Conservation (phyloP, 257 asterid species). For the Pogostemon cablin region DNA sequence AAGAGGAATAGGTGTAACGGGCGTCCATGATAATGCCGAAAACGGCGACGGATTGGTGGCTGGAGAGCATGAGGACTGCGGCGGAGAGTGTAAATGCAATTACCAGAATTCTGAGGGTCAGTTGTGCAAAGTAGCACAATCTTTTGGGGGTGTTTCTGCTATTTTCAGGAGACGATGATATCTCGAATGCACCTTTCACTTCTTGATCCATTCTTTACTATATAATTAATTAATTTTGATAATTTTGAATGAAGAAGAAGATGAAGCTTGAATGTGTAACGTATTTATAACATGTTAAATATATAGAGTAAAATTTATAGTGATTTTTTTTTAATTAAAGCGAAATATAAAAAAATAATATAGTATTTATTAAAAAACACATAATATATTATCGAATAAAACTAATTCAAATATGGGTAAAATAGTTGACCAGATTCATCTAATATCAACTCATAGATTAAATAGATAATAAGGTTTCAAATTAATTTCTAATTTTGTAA, state of each 20-base stretch:
- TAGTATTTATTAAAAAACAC: too few species aligned
- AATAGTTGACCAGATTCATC: too few species aligned
- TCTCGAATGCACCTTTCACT: background rate
- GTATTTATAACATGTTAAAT: too few species aligned
- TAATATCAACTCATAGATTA: too few species aligned
- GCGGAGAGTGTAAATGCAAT: constrained; percentile 41
- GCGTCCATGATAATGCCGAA: constrained; percentile 43
- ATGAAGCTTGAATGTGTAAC: too few species aligned
- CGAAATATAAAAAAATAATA: too few species aligned
- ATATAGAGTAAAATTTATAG: too few species aligned
- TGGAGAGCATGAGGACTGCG: constrained; percentile 33
- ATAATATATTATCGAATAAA: too few species aligned
- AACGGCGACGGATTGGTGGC: constrained; percentile 28
- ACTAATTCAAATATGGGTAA: too few species aligned
- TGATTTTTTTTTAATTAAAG: too few species aligned
- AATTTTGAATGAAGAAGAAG: background rate
- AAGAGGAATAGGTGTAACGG: constrained; percentile 39
- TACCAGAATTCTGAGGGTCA: constrained; percentile 38
- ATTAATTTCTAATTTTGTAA: too few species aligned
- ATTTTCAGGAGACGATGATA: background rate
- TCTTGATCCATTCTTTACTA: constrained; percentile 29
- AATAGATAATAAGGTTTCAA: too few species aligned
- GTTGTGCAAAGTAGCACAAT: constrained; percentile 29
- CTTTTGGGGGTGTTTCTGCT: background rate
- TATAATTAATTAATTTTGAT: background rate